These are phyloP conservation scores for Camptophora hylomeconis DNA, from an alignment of 2,329 filamentous ascomycete species.

Conservation along the genomic window DNA sequence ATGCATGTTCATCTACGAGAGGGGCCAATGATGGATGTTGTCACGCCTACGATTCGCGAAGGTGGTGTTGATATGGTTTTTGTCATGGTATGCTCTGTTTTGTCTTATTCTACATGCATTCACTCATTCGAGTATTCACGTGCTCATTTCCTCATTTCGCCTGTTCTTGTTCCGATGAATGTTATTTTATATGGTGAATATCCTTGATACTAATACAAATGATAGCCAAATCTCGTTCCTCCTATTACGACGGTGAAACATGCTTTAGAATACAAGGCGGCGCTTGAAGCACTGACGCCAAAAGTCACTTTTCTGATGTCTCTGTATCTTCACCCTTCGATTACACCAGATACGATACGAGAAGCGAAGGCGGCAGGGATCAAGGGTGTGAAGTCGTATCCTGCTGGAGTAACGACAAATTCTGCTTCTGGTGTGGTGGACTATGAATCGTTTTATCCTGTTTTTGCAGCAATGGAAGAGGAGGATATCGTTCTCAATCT, in stretches of 20 bases:
- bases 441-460: constrained; percentile 35
- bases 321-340: constrained; percentile 50
- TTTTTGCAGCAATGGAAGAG: constrained; percentile 81
- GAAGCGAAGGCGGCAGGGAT: constrained; percentile 58
- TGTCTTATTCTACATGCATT: constrained; percentile 15
- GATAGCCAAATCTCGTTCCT: constrained; percentile 52
- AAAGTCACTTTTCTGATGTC: constrained; percentile 62
- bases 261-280: constrained; percentile 53
- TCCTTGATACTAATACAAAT: no score
- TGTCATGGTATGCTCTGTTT: constrained; percentile 39
- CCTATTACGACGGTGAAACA: constrained; percentile 48
- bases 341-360: constrained; percentile 57
- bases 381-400: constrained; percentile 44
- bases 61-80: constrained; percentile 52
- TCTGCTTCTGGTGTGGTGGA: constrained; percentile 37
- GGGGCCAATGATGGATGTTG: constrained; percentile 39
- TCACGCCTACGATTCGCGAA: constrained; percentile 40
- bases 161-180: constrained; percentile 4
- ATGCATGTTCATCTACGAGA: constrained; percentile 37
- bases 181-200: background rate
- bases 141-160: no score
- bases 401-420: constrained; percentile 43
- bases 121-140: constrained; percentile 20
- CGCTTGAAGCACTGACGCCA: constrained; percentile 47
- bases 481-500: constrained; percentile 76